A percentile compares a stretch with the other conserved stretches of the same genome.
These are phyloP conservation scores for Nitzschia palea DNA, from an alignment of 108 stramenopile genomes.

Conservation along the genomic window DNA sequence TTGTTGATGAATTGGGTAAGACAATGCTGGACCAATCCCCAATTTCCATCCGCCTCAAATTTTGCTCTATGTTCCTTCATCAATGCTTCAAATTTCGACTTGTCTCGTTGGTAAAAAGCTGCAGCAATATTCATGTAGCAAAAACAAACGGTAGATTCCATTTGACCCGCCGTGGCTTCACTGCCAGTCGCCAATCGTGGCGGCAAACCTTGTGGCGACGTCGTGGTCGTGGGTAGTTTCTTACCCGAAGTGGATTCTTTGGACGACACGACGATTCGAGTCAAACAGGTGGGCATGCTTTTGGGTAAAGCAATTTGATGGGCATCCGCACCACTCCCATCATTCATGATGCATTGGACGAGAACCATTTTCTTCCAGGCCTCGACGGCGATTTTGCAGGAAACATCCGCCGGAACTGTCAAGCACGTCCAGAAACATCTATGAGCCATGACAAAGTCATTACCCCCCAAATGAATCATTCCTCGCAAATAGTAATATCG, in stretches of 20 bases:
- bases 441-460: conserved; percentile 53
- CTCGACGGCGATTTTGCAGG: conserved; percentile 39
- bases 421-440: conserved; percentile 69
- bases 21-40: conserved; percentile 29
- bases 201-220: too few species aligned
- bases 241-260: too few species aligned
- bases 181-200: background rate
- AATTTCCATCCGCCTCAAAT: conserved; percentile 29
- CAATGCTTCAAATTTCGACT: background rate
- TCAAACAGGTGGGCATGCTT: conserved; percentile 13
- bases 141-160: background rate
- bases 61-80: background rate
- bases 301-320: conserved; percentile 22
- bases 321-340: conserved; percentile 6
- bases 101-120: conserved; percentile 23
- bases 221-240: too few species aligned
- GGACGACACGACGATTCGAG: conserved; percentile 1
- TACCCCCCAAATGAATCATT: conserved; percentile 55
- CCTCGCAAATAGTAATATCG: conserved; percentile 70
- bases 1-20: conserved; percentile 20
- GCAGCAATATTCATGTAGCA: conserved; percentile 5
- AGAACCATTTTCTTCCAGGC: conserved; percentile 79
- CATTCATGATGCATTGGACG: conserved; percentile 51
- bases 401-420: conserved; percentile 46
- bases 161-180: too few species aligned